Conservation (phyloP, 2,329 filamentous ascomycete species). For the Fonsecaea nubica region DNA sequence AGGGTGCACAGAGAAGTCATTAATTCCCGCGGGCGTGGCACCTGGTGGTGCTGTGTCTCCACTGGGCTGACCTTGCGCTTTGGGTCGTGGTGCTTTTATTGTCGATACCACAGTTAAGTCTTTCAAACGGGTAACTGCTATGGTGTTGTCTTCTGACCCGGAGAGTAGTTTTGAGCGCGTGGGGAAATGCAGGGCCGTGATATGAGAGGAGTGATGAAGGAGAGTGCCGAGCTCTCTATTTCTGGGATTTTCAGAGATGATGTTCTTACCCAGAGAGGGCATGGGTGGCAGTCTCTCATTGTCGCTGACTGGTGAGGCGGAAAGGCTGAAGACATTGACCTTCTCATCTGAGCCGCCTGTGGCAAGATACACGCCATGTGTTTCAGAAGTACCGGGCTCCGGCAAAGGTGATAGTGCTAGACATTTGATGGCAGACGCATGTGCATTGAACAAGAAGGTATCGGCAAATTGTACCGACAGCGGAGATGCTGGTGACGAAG, state of each 20-base stretch:
- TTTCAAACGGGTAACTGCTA: conserved; percentile 82
- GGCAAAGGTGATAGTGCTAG: conserved; percentile 83
- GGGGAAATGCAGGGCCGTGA: conserved; percentile 82
- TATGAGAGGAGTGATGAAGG: conserved; percentile 81
- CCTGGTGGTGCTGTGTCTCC: conserved; percentile 87
- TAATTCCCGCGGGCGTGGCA: conserved; percentile 83
- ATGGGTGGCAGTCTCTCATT: conserved; percentile 64
- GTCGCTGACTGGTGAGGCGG: conserved; percentile 67
- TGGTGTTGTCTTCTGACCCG: conserved; percentile 87
- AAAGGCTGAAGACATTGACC: conserved; percentile 92
- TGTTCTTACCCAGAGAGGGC: conserved; percentile 71
- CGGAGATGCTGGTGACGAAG: conserved; percentile 36
- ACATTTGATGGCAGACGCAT: conserved; percentile 86
- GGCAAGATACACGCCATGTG: conserved; percentile 87
- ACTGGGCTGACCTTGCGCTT: conserved; percentile 77
- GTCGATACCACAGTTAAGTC: conserved; percentile 88
- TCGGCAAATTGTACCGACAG: conserved; percentile 74
- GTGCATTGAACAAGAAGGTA: conserved; percentile 94
- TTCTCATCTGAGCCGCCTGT: conserved; percentile 92
- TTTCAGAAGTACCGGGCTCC: conserved; percentile 53
- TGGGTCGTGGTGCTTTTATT: conserved; percentile 87
- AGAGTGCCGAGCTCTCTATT: conserved; percentile 89
- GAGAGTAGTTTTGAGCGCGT: conserved; percentile 85
- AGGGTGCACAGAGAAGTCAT: conserved; percentile 93
- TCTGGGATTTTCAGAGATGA: conserved; percentile 80